Percentiles rank a stretch among this genome's conserved stretches.
These are phyloP conservation scores for Boletus subcaerulescens DNA, from an alignment of 768 basidiomycete genomes.

Conservation along the genomic window DNA sequence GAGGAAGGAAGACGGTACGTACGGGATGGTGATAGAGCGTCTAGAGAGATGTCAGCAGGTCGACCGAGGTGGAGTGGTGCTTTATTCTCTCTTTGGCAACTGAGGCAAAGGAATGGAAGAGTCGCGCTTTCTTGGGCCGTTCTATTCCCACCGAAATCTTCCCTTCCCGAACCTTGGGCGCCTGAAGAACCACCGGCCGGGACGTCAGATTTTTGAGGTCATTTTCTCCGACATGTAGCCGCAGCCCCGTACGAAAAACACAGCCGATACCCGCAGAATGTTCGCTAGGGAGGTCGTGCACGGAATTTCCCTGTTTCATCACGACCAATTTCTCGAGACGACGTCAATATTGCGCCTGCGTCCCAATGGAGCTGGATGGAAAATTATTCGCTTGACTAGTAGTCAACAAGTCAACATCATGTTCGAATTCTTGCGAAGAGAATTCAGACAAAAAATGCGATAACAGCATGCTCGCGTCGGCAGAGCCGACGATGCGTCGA, in stretches of 20 bases:
- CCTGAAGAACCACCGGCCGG: slow-evolving; percentile 6
- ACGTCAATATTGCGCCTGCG: background rate
- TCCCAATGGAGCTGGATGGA: background rate
- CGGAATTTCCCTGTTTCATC: slow-evolving; percentile 7
- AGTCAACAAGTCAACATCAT: background rate
- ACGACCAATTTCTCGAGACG: background rate
- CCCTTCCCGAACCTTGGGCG: slow-evolving; percentile 18
- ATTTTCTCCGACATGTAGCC: slow-evolving; percentile 10
- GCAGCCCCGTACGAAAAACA: slow-evolving; percentile 1
- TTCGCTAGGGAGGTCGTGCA: background rate
- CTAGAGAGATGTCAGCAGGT: slow-evolving; percentile 16
- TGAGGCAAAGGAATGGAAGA: slow-evolving; percentile 31
- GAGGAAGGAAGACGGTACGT: slow-evolving; percentile 11
- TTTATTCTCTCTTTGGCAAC: slow-evolving; percentile 38
- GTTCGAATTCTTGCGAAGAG: background rate
- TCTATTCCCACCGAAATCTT: slow-evolving; percentile 29
- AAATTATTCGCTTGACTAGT: slow-evolving; percentile 4
- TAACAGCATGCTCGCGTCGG: slow-evolving; percentile 19
- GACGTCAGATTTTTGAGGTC: slow-evolving; percentile 5
- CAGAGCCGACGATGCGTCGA: slow-evolving; percentile 13
- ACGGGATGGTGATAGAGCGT: slow-evolving; percentile 30
- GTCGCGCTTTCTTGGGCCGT: slow-evolving; percentile 24
- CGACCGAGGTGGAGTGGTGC: slow-evolving; percentile 23
- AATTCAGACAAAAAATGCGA: slow-evolving; percentile 3
- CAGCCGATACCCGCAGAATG: slow-evolving; percentile 4